Evolutionary conservation across 2,329 filamentous ascomycete genomes (phyloP).

Genomic region (Trichoderma sp.): DNA sequence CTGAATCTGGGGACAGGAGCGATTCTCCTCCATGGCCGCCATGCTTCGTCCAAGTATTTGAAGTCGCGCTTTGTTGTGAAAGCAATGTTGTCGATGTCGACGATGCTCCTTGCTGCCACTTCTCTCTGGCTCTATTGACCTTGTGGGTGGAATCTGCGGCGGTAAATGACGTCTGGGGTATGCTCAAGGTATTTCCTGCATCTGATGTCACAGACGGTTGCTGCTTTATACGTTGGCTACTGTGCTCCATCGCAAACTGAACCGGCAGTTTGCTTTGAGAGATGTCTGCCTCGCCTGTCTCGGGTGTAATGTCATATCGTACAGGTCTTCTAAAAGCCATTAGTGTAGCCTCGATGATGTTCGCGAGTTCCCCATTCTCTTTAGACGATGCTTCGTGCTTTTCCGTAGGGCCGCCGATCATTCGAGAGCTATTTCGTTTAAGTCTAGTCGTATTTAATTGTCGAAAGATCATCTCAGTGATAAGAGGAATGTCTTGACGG

Average conservation of each 20-base stretch:
- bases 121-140: slow-evolving; percentile 25
- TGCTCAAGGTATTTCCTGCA: slow-evolving; percentile 35
- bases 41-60: slow-evolving; percentile 31
- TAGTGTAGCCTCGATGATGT: neutral
- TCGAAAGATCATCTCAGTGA: slow-evolving; percentile 1
- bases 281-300: neutral
- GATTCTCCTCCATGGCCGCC: neutral
- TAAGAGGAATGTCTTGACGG: neutral
- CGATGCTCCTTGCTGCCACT: slow-evolving; percentile 20
- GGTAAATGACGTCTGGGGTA: slow-evolving; percentile 33
- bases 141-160: slow-evolving; percentile 25
- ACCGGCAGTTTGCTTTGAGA: slow-evolving; percentile 7
- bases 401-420: no score
- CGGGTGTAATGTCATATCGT: neutral
- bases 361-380: neutral
- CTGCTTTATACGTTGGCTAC: slow-evolving; percentile 27
- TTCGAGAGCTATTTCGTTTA: neutral
- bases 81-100: slow-evolving; percentile 30
- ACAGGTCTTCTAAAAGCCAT: neutral
- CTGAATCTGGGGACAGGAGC: neutral
- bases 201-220: slow-evolving; percentile 27
- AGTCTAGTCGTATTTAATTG: neutral
- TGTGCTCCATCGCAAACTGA: slow-evolving; percentile 25
- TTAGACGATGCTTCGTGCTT: neutral
- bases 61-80: slow-evolving; percentile 30